Percentiles rank a stretch among this genome's conserved stretches.
Conservation (phyloP, 306 rosid species). For the Dryas octopetala region DNA sequence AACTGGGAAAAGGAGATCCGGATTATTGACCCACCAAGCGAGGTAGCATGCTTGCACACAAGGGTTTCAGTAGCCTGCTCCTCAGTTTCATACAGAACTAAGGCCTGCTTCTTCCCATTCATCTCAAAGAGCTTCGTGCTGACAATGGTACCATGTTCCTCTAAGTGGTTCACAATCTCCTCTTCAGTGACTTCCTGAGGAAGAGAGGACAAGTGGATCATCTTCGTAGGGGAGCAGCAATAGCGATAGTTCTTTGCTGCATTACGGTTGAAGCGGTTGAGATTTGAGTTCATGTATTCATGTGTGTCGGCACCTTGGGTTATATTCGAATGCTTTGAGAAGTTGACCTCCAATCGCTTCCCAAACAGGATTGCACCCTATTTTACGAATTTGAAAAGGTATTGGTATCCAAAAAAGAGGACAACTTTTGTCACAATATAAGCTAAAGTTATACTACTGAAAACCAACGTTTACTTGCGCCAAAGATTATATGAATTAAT, state of each 20-base stretch:
- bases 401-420: background rate
- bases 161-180: constrained; percentile 72
- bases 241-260: constrained; percentile 98
- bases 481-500: background rate
- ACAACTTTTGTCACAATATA: background rate
- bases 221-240: constrained; percentile 96
- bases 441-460: constrained; percentile 6
- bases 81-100: constrained; percentile 85
- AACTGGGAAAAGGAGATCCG: constrained; percentile 97
- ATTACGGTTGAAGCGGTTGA: constrained; percentile 95
- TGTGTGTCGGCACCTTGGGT: constrained; percentile 94
- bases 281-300: constrained; percentile 83
- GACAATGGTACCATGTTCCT: constrained; percentile 74
- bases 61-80: constrained; percentile 98
- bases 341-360: constrained; percentile 92
- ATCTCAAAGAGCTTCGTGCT: constrained; percentile 89
- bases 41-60: constrained; percentile 91
- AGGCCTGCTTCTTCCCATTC: constrained; percentile 97
- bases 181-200: constrained; percentile 86
- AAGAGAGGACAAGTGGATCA: constrained; percentile 90
- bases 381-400: constrained; percentile 18
- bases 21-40: constrained; percentile 68
- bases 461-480: constrained; percentile 2
- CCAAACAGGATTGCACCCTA: constrained; percentile 89
- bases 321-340: constrained; percentile 83